Evolutionary conservation across 2,329 filamentous ascomycete species (phyloP).

Genomic region (Aspergillus aculeatinus): DNA sequence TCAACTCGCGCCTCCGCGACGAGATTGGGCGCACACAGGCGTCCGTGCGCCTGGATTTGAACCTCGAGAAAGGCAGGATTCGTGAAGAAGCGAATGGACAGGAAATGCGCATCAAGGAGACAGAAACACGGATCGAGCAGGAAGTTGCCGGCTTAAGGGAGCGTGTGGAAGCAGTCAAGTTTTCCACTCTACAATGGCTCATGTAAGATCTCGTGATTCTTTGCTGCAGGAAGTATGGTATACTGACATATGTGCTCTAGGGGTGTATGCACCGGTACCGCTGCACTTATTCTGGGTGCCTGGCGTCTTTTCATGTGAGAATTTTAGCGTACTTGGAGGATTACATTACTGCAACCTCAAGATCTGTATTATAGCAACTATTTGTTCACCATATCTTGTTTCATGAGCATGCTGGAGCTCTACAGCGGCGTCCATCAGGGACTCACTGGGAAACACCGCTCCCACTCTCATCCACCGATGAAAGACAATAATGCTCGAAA

Average conservation of each 20-base stretch:
- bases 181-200: slow-evolving; percentile 95
- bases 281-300: slow-evolving; percentile 65
- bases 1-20: slow-evolving; percentile 84
- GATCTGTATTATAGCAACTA: too few relatives aligned
- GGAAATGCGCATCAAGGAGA: slow-evolving; percentile 98
- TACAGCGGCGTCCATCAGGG: too few relatives aligned
- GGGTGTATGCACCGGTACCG: slow-evolving; percentile 66
- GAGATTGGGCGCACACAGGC: slow-evolving; percentile 94
- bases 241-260: slow-evolving; percentile 39
- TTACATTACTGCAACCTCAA: too few relatives aligned
- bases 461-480: too few relatives aligned
- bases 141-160: slow-evolving; percentile 88
- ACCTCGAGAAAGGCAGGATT: slow-evolving; percentile 94
- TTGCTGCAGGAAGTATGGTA: not conserved
- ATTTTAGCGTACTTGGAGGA: not conserved
- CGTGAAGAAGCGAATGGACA: slow-evolving; percentile 94
- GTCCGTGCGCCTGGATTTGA: slow-evolving; percentile 86
- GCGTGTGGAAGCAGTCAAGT: slow-evolving; percentile 95
- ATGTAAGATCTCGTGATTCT: slow-evolving; percentile 62
- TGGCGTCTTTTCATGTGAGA: slow-evolving; percentile 64
- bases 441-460: too few relatives aligned
- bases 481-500: too few relatives aligned
- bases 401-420: too few relatives aligned
- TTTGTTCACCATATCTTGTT: too few relatives aligned
- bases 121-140: slow-evolving; percentile 96